These are phyloP conservation scores for Curvularia verruculosa DNA, from an alignment of 2,329 filamentous ascomycete species.

Conservation along the genomic window DNA sequence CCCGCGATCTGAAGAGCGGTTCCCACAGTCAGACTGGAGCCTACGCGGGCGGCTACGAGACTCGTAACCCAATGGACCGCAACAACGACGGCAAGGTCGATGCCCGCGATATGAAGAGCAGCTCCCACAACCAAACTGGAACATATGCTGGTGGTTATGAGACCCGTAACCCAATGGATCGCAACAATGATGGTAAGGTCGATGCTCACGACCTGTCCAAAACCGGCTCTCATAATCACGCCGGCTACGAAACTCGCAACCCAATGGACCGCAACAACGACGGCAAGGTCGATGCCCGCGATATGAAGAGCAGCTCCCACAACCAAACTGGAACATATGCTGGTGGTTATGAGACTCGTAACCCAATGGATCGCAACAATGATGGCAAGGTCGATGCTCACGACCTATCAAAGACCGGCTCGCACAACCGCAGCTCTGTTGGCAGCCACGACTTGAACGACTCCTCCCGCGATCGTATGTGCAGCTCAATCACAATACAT, in stretches of 20 bases:
- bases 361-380: slow-evolving; percentile 16
- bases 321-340: too few relatives aligned
- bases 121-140: slow-evolving; percentile 1
- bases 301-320: slow-evolving; percentile 11
- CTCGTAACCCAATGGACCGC: slow-evolving; percentile 13
- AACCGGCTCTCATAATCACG: slow-evolving; percentile 13
- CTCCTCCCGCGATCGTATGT: slow-evolving; percentile 10
- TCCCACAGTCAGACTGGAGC: neutral
- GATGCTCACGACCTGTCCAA: slow-evolving; percentile 12
- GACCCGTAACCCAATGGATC: slow-evolving; percentile 6
- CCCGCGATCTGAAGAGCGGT: slow-evolving; percentile 10
- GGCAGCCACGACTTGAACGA: slow-evolving; percentile 7
- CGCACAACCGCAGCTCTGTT: neutral
- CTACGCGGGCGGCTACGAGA: neutral
- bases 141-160: neutral
- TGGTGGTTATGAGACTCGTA: neutral
- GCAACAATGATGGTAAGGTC: slow-evolving; percentile 10
- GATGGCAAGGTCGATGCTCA: slow-evolving; percentile 8
- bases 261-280: slow-evolving; percentile 16
- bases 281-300: slow-evolving; percentile 8
- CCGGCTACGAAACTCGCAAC: slow-evolving; percentile 24
- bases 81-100: slow-evolving; percentile 12
- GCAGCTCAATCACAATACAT: too few relatives aligned
- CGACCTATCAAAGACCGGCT: slow-evolving; percentile 12
- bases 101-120: slow-evolving; percentile 12